phyloP scores from a whole-genome alignment of 495 filamentous ascomycete species.

The Penicillium cinerascens region DNA sequence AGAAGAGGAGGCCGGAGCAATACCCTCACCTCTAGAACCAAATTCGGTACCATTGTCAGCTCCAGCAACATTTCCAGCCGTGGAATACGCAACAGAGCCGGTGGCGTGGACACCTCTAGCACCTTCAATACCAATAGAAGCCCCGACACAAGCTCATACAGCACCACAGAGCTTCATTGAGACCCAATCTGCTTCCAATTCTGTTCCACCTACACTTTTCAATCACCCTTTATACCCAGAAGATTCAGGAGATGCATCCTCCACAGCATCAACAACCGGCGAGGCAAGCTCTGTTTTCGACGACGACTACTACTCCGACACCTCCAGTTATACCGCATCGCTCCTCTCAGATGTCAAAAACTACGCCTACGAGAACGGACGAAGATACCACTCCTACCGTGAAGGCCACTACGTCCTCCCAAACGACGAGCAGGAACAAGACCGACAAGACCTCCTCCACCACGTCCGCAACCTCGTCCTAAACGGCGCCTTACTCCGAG shows the following conservation, averaged over 20 bases:
- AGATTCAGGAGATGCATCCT: constrained; percentile 7
- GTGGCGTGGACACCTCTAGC: neutral
- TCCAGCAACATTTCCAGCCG: neutral
- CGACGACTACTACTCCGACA: constrained; percentile 20
- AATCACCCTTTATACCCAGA: neutral
- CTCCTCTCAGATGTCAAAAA: constrained; percentile 24
- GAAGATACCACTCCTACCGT: constrained; percentile 64
- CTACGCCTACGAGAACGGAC: constrained; percentile 53
- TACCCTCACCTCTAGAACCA: neutral
- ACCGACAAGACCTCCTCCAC: constrained; percentile 47
- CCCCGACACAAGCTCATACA: neutral
- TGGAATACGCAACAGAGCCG: neutral
- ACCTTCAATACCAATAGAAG: neutral
- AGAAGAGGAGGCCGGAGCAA: neutral
- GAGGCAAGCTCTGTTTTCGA: constrained; percentile 20
- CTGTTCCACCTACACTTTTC: neutral
- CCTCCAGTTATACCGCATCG: constrained; percentile 24
- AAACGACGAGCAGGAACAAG: constrained; percentile 38
- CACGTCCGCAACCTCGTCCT: constrained; percentile 50
- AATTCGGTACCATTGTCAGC: neutral
- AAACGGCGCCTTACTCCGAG: constrained; percentile 54
- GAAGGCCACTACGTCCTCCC: constrained; percentile 60
- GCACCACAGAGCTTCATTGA: neutral
- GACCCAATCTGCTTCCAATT: neutral
- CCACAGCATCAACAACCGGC: constrained; percentile 11